Evolutionary conservation across 805 yeast species (phyloP), one percentile per base, ranked within the genome.

Genomic region (Hanseniaspora pseudoguilliermondii): DNA sequence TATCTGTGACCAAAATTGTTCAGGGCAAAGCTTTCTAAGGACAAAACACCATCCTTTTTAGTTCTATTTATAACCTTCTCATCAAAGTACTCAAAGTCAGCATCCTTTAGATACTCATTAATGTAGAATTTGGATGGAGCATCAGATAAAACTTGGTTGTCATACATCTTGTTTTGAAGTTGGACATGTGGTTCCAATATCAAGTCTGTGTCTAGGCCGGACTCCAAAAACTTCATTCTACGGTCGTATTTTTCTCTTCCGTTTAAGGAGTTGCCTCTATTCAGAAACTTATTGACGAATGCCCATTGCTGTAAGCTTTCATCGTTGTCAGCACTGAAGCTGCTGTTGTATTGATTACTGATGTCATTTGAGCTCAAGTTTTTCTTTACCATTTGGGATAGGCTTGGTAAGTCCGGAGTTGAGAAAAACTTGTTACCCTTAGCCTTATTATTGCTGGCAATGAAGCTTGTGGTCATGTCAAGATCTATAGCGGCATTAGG

Each of bases 241-340:
- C 97, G 76, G 16, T 75, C 72, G 54, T 81, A 83, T 58, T 84
- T 81, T 59, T 90, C 96, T 55, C 75, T 76, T 6, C 79, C 71
- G 2, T 84, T 78, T 25, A 87, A 69, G 0, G 95, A 78, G 59
- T 81, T 82, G 56, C 89, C 81, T 62, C 97, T 75, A 65, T 84
- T 79, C 54, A 89, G 67, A 60, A 82, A 90, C 48, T 79, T 70
- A 48, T 77, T 74, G 16, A 74, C 73, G 25, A 77, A 79, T 21
- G 80, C 71, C 84, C 84, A 79, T 38, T 69, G 74, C 54, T 69
- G 56, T 11, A 53, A 25, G 15, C 49, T 48, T 16, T 36, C 56
- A 32, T 46, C 50, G 16, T 46, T 59, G 21, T 53, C 50, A 35
- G 60, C 60, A 18, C 60, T 60, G 38, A 66, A 51, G 2, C 62